phyloP scores from a whole-genome alignment of 371 early-diverging fungal species.

The Saksenaea vasiformis region DNA sequence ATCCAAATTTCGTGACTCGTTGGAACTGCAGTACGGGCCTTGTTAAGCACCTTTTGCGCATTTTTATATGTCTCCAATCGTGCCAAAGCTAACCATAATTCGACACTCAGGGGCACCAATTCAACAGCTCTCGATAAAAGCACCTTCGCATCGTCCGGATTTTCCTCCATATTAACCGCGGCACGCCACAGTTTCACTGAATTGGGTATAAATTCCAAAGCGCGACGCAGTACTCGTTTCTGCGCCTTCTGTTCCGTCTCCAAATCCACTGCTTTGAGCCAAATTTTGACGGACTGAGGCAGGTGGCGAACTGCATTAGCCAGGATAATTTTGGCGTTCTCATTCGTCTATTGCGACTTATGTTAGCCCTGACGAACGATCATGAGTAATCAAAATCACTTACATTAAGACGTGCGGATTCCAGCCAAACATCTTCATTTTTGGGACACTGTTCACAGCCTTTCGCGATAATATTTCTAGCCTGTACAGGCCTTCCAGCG shows the following conservation, averaged over 20 bases:
- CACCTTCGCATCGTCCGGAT: conserved; percentile 89
- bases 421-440: conserved; percentile 96
- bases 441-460: conserved; percentile 95
- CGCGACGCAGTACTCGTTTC: conserved; percentile 89
- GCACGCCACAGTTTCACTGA: conserved; percentile 93
- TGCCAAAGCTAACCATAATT: conserved; percentile 95
- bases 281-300: conserved; percentile 91
- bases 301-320: conserved; percentile 88
- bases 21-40: conserved; percentile 84
- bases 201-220: conserved; percentile 92
- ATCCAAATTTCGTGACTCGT: conserved; percentile 96
- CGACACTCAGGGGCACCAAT: conserved; percentile 86
- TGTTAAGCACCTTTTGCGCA: conserved; percentile 87
- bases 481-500: conserved; percentile 81
- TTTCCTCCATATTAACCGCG: conserved; percentile 89
- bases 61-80: conserved; percentile 89
- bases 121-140: conserved; percentile 92
- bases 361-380: background rate
- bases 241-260: conserved; percentile 78
- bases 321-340: conserved; percentile 88
- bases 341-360: conserved; percentile 39
- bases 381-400: conserved; percentile 7
- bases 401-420: conserved; percentile 86
- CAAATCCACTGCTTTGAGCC: conserved; percentile 88
- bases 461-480: conserved; percentile 84